Base-by-base conservation (phyloP, 441 rosid genomes). In the Populus hybrid region DNA sequence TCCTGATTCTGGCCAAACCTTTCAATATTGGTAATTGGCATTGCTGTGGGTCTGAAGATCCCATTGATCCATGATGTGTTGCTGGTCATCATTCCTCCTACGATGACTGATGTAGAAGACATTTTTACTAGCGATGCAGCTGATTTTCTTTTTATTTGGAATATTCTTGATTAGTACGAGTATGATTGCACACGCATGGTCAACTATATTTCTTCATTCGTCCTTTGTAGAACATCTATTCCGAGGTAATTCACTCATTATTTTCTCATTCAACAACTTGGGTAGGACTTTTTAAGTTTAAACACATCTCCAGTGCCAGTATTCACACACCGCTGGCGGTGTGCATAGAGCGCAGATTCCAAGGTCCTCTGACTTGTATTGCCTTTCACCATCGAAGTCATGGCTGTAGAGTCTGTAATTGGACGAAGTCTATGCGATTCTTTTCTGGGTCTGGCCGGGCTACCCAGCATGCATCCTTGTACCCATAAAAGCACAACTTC, bases 31-130 rank as follows among this genome's bases (percentile, higher is more conserved):
- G 50, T 14, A 40, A 11, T 0, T 92, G 99, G 99, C 99, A 92
- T 84, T 95, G 99, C 82, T 93, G 97, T 87, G 96, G 94, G 4
- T 90, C 95, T 50, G 97, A 93, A 84, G 96, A 95, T 77, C 97
- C 97, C 33, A 90, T 92, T 79, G 90, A 95, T 79, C 92, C 88
- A 66, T 96, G 99, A 29, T 95, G 98, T 80, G 92, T 96, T 64
- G 93, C 97, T 68, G 86, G 91, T 80, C 89, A 96, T 74, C 97
- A 92, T 79, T 69, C 86, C 76, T 90, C 98, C 2, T 93, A 95
- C 56, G 99, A 95, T 74, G 97, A 93, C 77, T 92, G 83, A 88
- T 77, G 7, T 71, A 2, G 42, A 38, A 38, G 42, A 9, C 42
- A 38, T 26, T 76, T 78, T 79, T 23, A 24, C 29, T 59, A 56